Evolutionary conservation across 2,329 filamentous ascomycete species (phyloP).

Genomic region (Penicillium sp.): DNA sequence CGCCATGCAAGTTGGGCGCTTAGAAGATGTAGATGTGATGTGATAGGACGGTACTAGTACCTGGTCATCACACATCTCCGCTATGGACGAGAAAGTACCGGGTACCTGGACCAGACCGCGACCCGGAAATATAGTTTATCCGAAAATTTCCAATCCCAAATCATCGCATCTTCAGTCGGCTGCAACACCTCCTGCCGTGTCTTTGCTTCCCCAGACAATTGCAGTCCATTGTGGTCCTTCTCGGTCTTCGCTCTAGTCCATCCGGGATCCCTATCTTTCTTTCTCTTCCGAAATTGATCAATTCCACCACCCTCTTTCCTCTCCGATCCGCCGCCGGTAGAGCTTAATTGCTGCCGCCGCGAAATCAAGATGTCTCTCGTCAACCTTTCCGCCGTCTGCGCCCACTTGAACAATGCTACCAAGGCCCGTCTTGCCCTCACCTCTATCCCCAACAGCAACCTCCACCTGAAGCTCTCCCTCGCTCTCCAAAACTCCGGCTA

Average conservation of each 20-base stretch:
- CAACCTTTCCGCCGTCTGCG: slow-evolving; percentile 76
- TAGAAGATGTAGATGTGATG: slow-evolving; percentile 21
- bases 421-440: slow-evolving; percentile 80
- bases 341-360: slow-evolving; percentile 19
- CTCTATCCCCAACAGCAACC: slow-evolving; percentile 74
- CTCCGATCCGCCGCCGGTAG: slow-evolving; percentile 11
- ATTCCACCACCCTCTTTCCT: slow-evolving; percentile 4
- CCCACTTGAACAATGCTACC: slow-evolving; percentile 86
- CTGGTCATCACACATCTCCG: slow-evolving; percentile 6
- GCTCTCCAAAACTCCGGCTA: slow-evolving; percentile 81
- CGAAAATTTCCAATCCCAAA: slow-evolving; percentile 37
- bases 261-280: neutral
- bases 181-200: slow-evolving; percentile 5
- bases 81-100: slow-evolving; percentile 8
- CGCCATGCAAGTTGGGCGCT: slow-evolving; percentile 24
- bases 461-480: slow-evolving; percentile 72
- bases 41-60: slow-evolving; percentile 16
- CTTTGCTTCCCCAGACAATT: neutral
- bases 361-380: slow-evolving; percentile 64
- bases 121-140: slow-evolving; percentile 29
- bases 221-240: slow-evolving; percentile 1
- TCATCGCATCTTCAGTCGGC: slow-evolving; percentile 5
- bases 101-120: neutral
- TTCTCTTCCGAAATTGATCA: neutral
- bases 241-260: neutral